Conservation (phyloP, 441 rosid genomes). For the Brassica balearica region DNA sequence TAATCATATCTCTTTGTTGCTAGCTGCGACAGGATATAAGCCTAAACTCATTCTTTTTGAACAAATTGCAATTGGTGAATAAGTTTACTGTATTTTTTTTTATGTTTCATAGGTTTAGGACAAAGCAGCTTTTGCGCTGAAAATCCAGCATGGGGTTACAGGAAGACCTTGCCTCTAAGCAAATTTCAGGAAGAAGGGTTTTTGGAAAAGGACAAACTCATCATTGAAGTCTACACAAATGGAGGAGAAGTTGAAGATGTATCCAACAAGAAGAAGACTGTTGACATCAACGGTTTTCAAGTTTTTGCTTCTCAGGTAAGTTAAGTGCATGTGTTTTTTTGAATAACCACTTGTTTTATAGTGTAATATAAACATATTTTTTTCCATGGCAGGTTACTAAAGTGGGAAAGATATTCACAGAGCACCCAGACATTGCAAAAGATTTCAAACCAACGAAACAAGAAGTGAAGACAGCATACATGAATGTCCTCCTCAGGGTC, state of each 20-base stretch:
- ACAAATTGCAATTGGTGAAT: no score
- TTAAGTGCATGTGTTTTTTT: not conserved
- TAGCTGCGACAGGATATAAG: no score
- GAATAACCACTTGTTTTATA: not conserved
- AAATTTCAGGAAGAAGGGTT: slow-evolving; percentile 13
- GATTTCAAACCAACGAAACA: slow-evolving; percentile 5
- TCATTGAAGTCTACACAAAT: slow-evolving; percentile 26
- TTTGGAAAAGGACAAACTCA: slow-evolving; percentile 16
- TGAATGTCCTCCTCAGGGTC: slow-evolving; percentile 7
- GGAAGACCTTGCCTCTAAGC: not conserved
- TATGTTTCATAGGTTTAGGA: not conserved
- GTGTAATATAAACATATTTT: not conserved
- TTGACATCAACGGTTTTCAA: not conserved
- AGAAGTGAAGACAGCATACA: slow-evolving; percentile 17
- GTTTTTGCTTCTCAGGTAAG: slow-evolving; percentile 36
- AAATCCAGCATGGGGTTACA: not conserved
- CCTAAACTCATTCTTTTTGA: no score
- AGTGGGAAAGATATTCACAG: slow-evolving; percentile 13
- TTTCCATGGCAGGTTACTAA: slow-evolving; percentile 10
- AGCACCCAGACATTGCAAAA: slow-evolving; percentile 21
- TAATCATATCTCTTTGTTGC: no score
- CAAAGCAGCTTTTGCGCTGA: not conserved
- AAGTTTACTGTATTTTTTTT: no score
- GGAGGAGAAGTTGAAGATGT: slow-evolving; percentile 5
- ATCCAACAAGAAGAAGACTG: slow-evolving; percentile 19